phyloP scores from a whole-genome alignment of 1,284 basidiomycete species.

The Apiotrichum akiyoshidainum region DNA sequence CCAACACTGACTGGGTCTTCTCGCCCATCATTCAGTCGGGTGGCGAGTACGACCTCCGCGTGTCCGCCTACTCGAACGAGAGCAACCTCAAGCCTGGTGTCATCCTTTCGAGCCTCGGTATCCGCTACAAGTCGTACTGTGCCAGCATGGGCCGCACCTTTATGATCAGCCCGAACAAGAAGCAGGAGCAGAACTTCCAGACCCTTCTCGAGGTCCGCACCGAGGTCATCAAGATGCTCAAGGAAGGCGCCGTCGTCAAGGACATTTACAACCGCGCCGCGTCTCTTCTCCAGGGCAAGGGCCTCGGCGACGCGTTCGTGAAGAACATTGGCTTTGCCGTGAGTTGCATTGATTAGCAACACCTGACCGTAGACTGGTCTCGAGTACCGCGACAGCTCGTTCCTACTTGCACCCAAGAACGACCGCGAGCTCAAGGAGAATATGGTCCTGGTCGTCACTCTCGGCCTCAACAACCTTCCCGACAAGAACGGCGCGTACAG shows the following conservation, averaged over 20 bases:
- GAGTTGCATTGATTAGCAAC: conserved; percentile 27
- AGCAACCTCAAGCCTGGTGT: conserved; percentile 89
- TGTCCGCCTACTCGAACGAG: conserved; percentile 76
- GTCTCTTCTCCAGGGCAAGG: conserved; percentile 70
- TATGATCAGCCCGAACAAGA: conserved; percentile 90
- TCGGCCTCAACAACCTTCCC: conserved; percentile 78
- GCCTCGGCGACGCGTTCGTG: conserved; percentile 76
- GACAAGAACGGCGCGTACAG: conserved; percentile 74
- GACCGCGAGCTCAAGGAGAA: conserved; percentile 65
- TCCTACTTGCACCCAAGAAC: conserved; percentile 79
- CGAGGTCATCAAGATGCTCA: conserved; percentile 71
- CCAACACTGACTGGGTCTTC: conserved; percentile 86
- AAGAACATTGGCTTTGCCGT: conserved; percentile 91
- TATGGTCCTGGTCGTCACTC: conserved; percentile 80
- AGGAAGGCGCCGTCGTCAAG: conserved; percentile 71
- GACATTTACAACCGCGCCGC: conserved; percentile 78
- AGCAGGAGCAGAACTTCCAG: conserved; percentile 83
- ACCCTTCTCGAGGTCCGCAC: conserved; percentile 74
- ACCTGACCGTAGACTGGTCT: conserved; percentile 70
- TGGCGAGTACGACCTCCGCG: conserved; percentile 84
- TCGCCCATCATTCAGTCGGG: conserved; percentile 93
- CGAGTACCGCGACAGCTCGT: conserved; percentile 88
- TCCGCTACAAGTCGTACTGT: conserved; percentile 91
- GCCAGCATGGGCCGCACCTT: conserved; percentile 89
- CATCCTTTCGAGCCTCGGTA: conserved; percentile 79